Conservation (phyloP, 139 green algal genomes). For the Tetradesmus lagerheimii region DNA sequence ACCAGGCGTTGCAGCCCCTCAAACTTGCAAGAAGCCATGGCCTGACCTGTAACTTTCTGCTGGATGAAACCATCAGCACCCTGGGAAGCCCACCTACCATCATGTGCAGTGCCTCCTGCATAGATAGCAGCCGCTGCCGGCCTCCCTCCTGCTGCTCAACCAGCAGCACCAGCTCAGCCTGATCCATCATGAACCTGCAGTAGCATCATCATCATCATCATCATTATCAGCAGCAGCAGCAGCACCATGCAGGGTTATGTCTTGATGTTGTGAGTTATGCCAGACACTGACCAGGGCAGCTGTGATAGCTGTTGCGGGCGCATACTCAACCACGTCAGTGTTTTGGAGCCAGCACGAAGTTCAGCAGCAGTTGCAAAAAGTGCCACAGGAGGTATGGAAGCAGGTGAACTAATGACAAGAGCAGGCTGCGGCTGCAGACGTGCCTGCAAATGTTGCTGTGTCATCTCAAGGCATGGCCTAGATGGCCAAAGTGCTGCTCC, state of each 20-base stretch:
- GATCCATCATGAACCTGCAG: constrained; percentile 37
- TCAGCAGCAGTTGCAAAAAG: not conserved
- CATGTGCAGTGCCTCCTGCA: constrained; percentile 42
- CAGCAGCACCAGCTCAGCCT: constrained; percentile 6
- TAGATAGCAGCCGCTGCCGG: constrained; percentile 36
- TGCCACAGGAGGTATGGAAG: no score
- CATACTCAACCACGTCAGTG: not conserved
- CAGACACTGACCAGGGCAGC: no score
- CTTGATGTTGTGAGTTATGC: not conserved
- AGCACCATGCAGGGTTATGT: not conserved
- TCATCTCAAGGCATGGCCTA: no score
- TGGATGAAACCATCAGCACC: not conserved
- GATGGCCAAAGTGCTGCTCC: not conserved
- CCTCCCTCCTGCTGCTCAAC: not conserved
- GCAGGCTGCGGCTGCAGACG: not conserved
- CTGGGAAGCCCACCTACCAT: constrained; percentile 4
- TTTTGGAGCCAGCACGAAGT: not conserved
- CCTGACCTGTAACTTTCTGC: not conserved
- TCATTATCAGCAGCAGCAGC: no score
- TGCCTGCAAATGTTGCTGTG: not conserved
- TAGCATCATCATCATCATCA: no score
- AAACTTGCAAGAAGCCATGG: not conserved
- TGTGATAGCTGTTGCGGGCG: no score
- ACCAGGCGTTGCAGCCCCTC: not conserved
- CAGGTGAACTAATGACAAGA: no score